phyloP scores from a whole-genome alignment of 2,329 filamentous ascomycete species.

The Colletotrichum incanum region DNA sequence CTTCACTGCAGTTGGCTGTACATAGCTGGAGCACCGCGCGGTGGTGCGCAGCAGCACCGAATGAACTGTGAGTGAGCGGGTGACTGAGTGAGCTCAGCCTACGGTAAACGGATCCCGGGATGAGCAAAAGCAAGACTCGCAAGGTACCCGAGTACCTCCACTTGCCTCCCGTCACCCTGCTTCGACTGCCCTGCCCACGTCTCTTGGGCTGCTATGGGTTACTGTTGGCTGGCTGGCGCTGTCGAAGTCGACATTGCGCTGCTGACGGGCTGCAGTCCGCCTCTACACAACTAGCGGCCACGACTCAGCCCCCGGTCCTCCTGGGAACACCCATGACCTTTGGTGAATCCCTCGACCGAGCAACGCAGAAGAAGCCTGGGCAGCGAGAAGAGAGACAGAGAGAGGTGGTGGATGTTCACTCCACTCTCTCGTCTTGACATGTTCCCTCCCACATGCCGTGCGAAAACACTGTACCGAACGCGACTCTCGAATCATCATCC shows the following conservation, averaged over 20 bases:
- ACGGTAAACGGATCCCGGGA: neutral
- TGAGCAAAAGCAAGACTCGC: neutral
- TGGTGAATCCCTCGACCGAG: conserved; percentile 36
- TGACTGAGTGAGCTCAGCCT: neutral
- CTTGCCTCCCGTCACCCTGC: neutral
- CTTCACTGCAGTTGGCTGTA: neutral
- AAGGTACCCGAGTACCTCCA: neutral
- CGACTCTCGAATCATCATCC: conserved; percentile 33
- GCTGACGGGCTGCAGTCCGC: conserved; percentile 37
- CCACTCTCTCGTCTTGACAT: conserved; percentile 13
- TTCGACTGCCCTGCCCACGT: neutral
- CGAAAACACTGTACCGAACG: conserved; percentile 11
- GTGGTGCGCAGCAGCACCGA: neutral
- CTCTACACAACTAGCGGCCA: conserved; percentile 35
- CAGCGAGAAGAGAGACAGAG: neutral
- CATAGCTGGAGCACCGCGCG: neutral
- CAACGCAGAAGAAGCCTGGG: conserved; percentile 17
- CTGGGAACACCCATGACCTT: conserved; percentile 38
- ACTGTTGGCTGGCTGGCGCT: conserved; percentile 9
- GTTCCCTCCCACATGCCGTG: conserved; percentile 30
- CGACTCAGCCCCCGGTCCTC: conserved; percentile 40
- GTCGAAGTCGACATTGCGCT: conserved; percentile 21
- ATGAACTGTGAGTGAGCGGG: neutral
- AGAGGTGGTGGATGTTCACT: neutral
- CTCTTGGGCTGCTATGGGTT: neutral